Evolutionary conservation across 176 grass and related monocot genomes (phyloP).

Genomic region (Bolboschoenus planiculmis): DNA sequence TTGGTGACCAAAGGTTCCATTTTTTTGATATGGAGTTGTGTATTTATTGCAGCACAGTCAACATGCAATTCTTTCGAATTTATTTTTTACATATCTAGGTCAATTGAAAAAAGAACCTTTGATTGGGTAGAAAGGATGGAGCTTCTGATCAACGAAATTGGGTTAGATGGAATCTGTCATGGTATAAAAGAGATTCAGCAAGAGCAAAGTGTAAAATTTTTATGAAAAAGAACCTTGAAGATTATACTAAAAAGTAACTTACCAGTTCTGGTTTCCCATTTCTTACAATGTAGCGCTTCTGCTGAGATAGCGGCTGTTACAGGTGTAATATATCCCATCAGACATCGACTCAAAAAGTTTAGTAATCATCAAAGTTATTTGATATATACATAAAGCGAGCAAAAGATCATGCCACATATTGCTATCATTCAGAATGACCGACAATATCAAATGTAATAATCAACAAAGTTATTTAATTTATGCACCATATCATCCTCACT

Average conservation of each 20-base stretch:
- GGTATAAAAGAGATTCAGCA: slow-evolving; percentile 13
- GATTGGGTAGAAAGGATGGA: slow-evolving; percentile 78
- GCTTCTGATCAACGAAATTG: slow-evolving; percentile 66
- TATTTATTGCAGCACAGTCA: background rate
- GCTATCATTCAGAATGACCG: background rate
- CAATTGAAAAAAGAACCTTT: slow-evolving; percentile 47
- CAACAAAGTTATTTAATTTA: too few species aligned
- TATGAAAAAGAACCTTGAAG: background rate
- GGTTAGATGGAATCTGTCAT: slow-evolving; percentile 65
- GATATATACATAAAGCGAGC: background rate
- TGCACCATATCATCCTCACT: background rate
- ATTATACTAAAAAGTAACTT: slow-evolving; percentile 25
- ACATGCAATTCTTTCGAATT: background rate
- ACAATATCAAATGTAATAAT: background rate
- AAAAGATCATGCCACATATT: background rate
- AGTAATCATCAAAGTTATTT: background rate
- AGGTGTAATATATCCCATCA: slow-evolving; percentile 15
- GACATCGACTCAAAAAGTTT: background rate
- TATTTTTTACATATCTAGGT: background rate
- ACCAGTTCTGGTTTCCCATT: slow-evolving; percentile 73
- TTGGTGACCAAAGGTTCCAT: slow-evolving; percentile 1
- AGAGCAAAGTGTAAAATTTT: slow-evolving; percentile 12
- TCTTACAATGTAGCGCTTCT: slow-evolving; percentile 87
- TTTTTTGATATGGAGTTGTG: background rate
- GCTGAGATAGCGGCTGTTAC: slow-evolving; percentile 76